Evolutionary conservation across 2,329 filamentous ascomycete genomes (phyloP).

Genomic region (Hypoxylon sp.): DNA sequence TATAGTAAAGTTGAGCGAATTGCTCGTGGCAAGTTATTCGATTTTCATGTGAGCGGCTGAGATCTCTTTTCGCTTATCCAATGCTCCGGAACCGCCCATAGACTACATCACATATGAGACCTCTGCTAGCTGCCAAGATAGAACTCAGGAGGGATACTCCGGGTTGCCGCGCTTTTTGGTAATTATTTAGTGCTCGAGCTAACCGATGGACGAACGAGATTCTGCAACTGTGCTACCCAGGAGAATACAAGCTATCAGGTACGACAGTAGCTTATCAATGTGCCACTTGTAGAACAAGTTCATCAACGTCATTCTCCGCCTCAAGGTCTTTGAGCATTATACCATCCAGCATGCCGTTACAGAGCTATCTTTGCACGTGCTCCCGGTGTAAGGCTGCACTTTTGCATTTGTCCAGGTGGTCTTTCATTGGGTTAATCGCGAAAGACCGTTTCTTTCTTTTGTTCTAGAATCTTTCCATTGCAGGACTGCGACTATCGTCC

Average conservation of each 20-base stretch:
- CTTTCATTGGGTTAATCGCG: slow-evolving; percentile 21
- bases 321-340: slow-evolving; percentile 4
- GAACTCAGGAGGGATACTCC: neutral
- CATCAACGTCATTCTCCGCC: slow-evolving; percentile 4
- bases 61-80: neutral
- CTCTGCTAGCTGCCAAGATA: slow-evolving; percentile 4
- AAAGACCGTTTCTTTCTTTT: slow-evolving; percentile 9
- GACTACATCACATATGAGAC: no score
- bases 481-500: slow-evolving; percentile 25
- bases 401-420: neutral
- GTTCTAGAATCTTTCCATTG: slow-evolving; percentile 43
- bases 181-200: neutral
- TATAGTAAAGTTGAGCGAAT: neutral
- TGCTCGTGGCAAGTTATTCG: neutral
- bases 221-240: neutral
- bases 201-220: slow-evolving; percentile 5
- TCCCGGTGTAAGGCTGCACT: slow-evolving; percentile 15
- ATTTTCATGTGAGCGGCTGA: neutral
- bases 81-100: neutral
- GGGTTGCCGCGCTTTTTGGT: slow-evolving; percentile 8
- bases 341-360: neutral
- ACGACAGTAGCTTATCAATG: neutral
- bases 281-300: slow-evolving; percentile 3
- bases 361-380: slow-evolving; percentile 7
- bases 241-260: neutral